Evolutionary conservation across 768 basidiomycete species (phyloP).

Genomic region (Cyclocybe cylindracea): DNA sequence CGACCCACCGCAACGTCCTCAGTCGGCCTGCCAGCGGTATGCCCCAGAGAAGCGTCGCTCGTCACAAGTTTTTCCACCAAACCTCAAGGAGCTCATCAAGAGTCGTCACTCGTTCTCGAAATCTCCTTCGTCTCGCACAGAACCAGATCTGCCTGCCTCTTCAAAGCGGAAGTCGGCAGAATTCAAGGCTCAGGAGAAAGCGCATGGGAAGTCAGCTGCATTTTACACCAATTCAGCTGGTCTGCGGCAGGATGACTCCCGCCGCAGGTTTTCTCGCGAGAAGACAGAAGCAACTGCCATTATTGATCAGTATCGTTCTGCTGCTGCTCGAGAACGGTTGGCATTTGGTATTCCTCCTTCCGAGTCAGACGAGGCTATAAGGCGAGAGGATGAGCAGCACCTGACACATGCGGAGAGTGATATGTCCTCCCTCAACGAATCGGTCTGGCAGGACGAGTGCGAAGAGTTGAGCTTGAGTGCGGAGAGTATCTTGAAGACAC

Average conservation of each 20-base stretch:
- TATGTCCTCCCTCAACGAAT: slow-evolving; percentile 42
- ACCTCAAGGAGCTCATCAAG: slow-evolving; percentile 23
- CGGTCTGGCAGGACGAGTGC: slow-evolving; percentile 40
- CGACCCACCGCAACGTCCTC: slow-evolving; percentile 12
- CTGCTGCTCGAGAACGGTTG: slow-evolving; percentile 45
- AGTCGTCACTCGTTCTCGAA: slow-evolving; percentile 15
- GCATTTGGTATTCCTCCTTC: slow-evolving; percentile 56
- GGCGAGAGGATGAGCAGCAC: slow-evolving; percentile 9
- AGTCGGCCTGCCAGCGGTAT: slow-evolving; percentile 10
- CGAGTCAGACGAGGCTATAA: slow-evolving; percentile 34
- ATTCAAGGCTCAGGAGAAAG: not conserved
- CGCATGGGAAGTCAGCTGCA: not conserved
- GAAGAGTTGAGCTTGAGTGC: slow-evolving; percentile 47
- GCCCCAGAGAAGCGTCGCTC: slow-evolving; percentile 5
- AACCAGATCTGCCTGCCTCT: not conserved
- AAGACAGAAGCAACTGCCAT: slow-evolving; percentile 13
- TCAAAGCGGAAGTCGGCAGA: not conserved
- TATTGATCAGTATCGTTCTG: slow-evolving; percentile 23
- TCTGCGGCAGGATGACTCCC: no score
- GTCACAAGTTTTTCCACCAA: slow-evolving; percentile 14
- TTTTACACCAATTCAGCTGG: not conserved
- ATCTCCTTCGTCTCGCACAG: not conserved
- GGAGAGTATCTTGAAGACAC: slow-evolving; percentile 44
- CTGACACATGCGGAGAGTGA: slow-evolving; percentile 48
- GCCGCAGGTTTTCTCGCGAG: no score